Evolutionary conservation across 2,329 filamentous ascomycete species (phyloP), one percentile per base, ranked within the genome.

Genomic region (Penicillium sp.): DNA sequence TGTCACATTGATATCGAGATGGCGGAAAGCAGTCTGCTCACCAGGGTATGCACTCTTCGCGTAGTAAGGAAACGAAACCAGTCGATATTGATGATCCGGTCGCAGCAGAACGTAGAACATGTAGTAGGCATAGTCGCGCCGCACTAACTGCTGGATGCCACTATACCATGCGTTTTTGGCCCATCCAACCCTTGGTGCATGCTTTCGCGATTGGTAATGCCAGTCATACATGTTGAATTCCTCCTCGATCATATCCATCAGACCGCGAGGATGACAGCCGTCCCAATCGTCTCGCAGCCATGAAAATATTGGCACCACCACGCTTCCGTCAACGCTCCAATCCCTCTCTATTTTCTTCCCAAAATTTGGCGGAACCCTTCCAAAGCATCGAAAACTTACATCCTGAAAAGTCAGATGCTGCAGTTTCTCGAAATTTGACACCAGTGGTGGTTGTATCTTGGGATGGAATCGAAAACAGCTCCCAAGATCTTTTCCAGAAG

Each of bases 61-160:
- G 12, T 39, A 46, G 28, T 45, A 39, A 38, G 47, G 39, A 8
- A 38, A 38, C n/a, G 42, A 45, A 11, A 48, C 39, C 3, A 48
- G 18, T 8, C 41, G 36, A 36, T 38, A 48, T 12, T 27, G 13
- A 39, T 49, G 42, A 29, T 49, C 42, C 5, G 38, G 32, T 28
- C 37, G 42, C 11, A 49, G n/a, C 7, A 40, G 26, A 11, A 46
- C 33, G 28, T 49, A 45, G 24, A 39, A 40, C 12, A 40, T 35
- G 24, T 45, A 49, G n/a, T 49, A 49, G n/a, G 29, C 24, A 18
- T 34, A 26, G 38, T 49, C 42, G 32, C 41, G 37, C 8, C 42
- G 37, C n/a, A 49, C 28, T 11, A 49, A 27, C 13, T 49, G 39
- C 38, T 49, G 42, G n/a, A 41, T 42, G 4, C 45, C 26, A 24